Percentiles rank a stretch among this genome's conserved stretches.
These are phyloP conservation scores for Ziziphus jujuba DNA, from an alignment of 306 rosid species.

Conservation along the genomic window DNA sequence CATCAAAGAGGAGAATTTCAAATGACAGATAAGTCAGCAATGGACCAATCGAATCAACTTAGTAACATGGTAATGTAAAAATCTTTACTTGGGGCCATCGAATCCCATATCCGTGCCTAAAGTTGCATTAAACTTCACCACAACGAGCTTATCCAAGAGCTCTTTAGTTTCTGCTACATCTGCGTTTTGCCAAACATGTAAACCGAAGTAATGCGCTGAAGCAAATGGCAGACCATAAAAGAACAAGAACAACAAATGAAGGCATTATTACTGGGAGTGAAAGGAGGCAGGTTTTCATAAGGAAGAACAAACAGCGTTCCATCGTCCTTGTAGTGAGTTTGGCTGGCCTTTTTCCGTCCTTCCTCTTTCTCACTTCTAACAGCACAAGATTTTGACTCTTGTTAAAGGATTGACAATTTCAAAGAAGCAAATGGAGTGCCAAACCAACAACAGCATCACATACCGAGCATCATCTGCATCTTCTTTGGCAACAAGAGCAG, in stretches of 20 bases:
- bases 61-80: background rate
- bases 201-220: no score
- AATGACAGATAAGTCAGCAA: background rate
- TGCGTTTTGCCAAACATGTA: slow-evolving; percentile 12
- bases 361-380: background rate
- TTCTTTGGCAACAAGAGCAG: background rate
- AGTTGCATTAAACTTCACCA: slow-evolving; percentile 57
- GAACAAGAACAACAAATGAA: no score
- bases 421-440: background rate
- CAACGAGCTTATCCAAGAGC: slow-evolving; percentile 69
- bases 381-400: background rate
- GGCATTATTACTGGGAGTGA: no score
- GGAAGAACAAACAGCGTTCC: no score
- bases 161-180: slow-evolving; percentile 48
- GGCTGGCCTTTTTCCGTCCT: background rate
- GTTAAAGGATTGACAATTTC: background rate
- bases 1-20: background rate
- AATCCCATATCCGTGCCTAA: slow-evolving; percentile 45
- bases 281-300: no score
- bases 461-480: background rate
- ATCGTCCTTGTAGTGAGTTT: no score
- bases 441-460: background rate
- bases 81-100: slow-evolving; percentile 58
- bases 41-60: background rate
- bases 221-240: no score